Base-by-base conservation (phyloP, 2,329 filamentous ascomycete genomes). In the Botrytis squamosa region DNA sequence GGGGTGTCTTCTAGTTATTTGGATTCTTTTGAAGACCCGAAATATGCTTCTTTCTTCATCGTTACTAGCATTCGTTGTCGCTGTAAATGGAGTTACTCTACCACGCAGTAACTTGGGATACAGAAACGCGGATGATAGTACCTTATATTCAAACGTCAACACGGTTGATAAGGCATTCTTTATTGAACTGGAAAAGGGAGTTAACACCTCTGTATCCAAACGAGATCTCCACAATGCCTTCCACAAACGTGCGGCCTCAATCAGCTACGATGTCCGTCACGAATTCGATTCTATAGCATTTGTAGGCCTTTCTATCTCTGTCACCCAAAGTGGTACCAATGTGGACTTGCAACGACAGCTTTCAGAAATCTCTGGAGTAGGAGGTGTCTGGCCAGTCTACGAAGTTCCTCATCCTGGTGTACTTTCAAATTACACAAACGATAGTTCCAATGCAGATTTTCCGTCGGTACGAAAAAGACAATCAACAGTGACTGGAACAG, bases 221-320 rank as follows among this genome's bases (percentile, higher is more conserved):
- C n/a, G 33, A 59, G 44, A 52, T 65, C 44, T 36, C 8, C 72
- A 22, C 25, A 46, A 16, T 7, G 14, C n/a, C 22, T 74, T 74
- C 33, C 63, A 72, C 55, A 68, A 65, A 38, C 46, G 55, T 44
- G 73, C 73, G 8, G 29, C 44, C 12, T 55, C 70, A 29, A 57
- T 74, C 7, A 44, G 36, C 55, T 74, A 74, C 44, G 18, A 55
- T 42, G 29, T 74, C 38, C 73, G 70, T 7, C 73, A 74, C 46
- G 52, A 74, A 63, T 74, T 72, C 22, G 38, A 74, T 42, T 66
- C 70, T 16, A 40, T 14, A 22, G 20, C 52, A 18, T 74, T 72
- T 22, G 9, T n/a, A 8, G 73, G 73, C 9, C 63, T 74, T 38
- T 74, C 73, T 2, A 57, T 73, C 20, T 66, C 40, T 8, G 63